Base-by-base conservation (phyloP, 352 stramenopile species). In the Hyaloperonospora arabidopsidis region DNA sequence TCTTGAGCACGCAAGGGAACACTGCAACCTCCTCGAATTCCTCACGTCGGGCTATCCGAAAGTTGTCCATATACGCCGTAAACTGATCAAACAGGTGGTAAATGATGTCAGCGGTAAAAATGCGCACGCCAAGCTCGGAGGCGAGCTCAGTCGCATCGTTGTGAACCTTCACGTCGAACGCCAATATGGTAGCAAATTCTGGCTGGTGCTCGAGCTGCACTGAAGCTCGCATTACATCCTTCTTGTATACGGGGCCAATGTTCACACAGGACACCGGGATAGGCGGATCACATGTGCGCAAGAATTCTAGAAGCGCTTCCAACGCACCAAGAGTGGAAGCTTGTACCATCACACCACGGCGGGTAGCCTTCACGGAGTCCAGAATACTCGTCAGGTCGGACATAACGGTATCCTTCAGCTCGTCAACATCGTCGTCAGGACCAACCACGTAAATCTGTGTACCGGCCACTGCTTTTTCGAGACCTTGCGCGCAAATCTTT, bases 21-120 rank as follows among this genome's bases (percentile, higher is more conserved):
- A 97, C 90, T 12, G 90, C 91, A n/a, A 95, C 70, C 45, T 89
- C 76, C 0, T 81, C 90, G 54, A 97, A 95, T 65, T 98, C 90
- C 55, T 97, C 83, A 25, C 90, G 79, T 51, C 93, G 77, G 41
- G 85, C 74, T 67, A 95, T 82, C 48, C 86, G 93, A 47, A 98
- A 95, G 59, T 97, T 87, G 58, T 97, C 91, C 67, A 98, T 97
- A 74, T 98, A 98, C 10, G 86, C 76, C 40, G 93, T 98, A 72
- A 99, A 98, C 66, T 98, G 95, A 73, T 99, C 96, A 64, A 99
- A 99, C 47, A 99, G 76, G 79, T 99, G 96, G 77, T 99, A 99
- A 74, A 99, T 99, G 65, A 99, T 99, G 63, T 99, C 97, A 25
- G 97, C 97, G 15, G 96, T 99, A 78, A 99, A 99, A 67, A 99